Evolutionary conservation across 2,329 filamentous ascomycete genomes (phyloP), one percentile per base, ranked within the genome.

Genomic region (Fusarium hainanense): DNA sequence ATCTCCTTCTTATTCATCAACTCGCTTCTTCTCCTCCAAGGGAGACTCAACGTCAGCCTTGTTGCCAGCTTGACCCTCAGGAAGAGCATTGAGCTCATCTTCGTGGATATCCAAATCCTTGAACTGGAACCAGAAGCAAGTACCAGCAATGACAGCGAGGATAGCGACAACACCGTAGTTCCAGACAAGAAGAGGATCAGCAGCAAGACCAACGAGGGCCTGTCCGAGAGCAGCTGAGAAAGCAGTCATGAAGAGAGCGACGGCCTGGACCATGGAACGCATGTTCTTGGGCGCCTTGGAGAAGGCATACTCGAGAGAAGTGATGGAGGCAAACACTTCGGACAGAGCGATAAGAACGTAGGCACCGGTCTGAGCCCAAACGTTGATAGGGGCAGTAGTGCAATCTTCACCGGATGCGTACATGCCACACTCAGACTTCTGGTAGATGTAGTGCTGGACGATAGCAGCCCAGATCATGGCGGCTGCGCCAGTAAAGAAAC

Each of bases 251-350:
- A 93, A 91, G 54, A 92, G 85, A 50, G 87, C 87, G 56, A 93
- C 83, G 12, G 88, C 87, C 71, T 85, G 85, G n/a, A 94, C 89
- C 58, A 93, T 85, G 27, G 89, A 90, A 8, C 90, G 86, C 91
- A 94, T 94, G 80, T 92, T 93, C 75, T 85, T 86, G 11, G 92
- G 92, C 0, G 91, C 90, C 78, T 93, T 93, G 74, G 90, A 90
- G 80, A 89, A 93, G 23, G 92, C 91, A 70, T 92, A 93, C 79
- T 94, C 91, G 18, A 93, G 85, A 14, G 86, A 88, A 2, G 84
- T 86, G 68, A 86, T 85, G 59, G 82, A 84, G 2, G 83, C 82
- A 58, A 84, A 80, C 48, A 86, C 83, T 73, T 86, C 84, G 28
- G 83, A 80, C 10, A 86, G 77, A 4, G 82, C 84, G 55, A 85